Evolutionary conservation across 2,329 filamentous ascomycete genomes (phyloP), one percentile per base, ranked within the genome.

Genomic region (Aspergillus brunneoviolaceus): DNA sequence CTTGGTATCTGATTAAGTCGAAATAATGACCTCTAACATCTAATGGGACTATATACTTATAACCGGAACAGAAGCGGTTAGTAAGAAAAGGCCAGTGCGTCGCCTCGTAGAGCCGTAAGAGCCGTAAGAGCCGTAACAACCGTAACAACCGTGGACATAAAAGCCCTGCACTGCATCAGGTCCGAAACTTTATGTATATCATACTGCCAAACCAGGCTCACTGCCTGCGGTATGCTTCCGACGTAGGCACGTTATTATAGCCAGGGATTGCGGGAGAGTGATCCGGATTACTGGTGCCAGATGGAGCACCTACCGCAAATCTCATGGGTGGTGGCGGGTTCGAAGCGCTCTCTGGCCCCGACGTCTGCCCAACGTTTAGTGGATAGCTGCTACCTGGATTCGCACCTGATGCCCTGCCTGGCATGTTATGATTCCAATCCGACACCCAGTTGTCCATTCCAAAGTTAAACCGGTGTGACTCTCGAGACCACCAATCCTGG

Each of bases 401-500:
- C 54, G 62, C 58, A 27, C 59, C 58, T 6, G 61, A 49, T 21
- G 64, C 29, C 27, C 62, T 60, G 6, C 49, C 54, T 16, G 65
- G 48, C 1, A 73, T 57, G 27, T 63, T 54, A 6, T 67, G 52
- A 54, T 62, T 65, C 73, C 72, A 76, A 42, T 63, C 61, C 29
- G 69, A 71, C 21, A 63, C 67, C 86, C 87, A 89, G 57, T 86
- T 87, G 27, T 84, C 87, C 63, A 89, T 85, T 1, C 86, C 87
- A 4, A 83, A 72, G 0, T 84, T 85, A 4, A 89, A 74, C 53
- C 84, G 82, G 19, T 79, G 82, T 66, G 89, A 86, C 67, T 90
- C 87, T 39, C 82, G 77, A 57, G 87, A 79, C 80, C 85, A 87
- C 85, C 84, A 87, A 65, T 89, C 84, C 61, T 88, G 85, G 51